phyloP scores from a whole-genome alignment of 2,329 filamentous ascomycete genomes.

The Hypoxylon sp. region DNA sequence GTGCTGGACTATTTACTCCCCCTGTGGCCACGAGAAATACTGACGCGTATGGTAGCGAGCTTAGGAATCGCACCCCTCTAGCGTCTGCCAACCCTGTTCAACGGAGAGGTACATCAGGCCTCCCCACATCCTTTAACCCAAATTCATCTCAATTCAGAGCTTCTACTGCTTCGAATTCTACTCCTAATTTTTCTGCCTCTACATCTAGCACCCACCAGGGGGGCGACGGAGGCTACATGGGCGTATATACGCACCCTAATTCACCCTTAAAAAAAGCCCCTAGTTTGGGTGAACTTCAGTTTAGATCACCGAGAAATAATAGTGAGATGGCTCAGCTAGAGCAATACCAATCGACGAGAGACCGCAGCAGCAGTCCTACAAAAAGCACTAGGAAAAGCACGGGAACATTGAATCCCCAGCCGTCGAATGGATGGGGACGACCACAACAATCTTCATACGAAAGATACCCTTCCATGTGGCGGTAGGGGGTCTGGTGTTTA shows the following conservation, averaged over 20 bases:
- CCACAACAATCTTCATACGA: constrained; percentile 48
- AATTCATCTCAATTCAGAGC: constrained; percentile 44
- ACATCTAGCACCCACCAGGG: constrained; percentile 24
- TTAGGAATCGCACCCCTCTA: constrained; percentile 55
- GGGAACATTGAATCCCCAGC: constrained; percentile 44
- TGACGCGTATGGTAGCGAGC: constrained; percentile 55
- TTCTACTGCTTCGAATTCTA: constrained; percentile 45
- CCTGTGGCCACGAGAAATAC: constrained; percentile 50
- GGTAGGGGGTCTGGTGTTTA: constrained; percentile 39
- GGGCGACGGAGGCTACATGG: constrained; percentile 78
- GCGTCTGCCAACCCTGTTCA: constrained; percentile 79
- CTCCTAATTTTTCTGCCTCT: constrained; percentile 32
- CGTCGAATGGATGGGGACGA: constrained; percentile 46
- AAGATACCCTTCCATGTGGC: constrained; percentile 56
- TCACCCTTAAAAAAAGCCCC: constrained; percentile 86
- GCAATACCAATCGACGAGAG: constrained; percentile 58
- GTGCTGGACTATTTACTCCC: constrained; percentile 62
- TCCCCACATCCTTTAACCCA: constrained; percentile 61
- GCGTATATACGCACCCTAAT: constrained; percentile 83
- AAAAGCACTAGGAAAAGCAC: constrained; percentile 53
- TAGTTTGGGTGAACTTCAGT: constrained; percentile 71
- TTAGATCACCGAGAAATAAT: constrained; percentile 69
- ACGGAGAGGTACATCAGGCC: constrained; percentile 82
- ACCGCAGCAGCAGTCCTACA: constrained; percentile 50
- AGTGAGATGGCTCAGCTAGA: constrained; percentile 73